A percentile compares a stretch with the other conserved stretches of the same genome.
phyloP scores from a whole-genome alignment of 2,329 filamentous ascomycete species.

The Rutstroemia sydowiana region DNA sequence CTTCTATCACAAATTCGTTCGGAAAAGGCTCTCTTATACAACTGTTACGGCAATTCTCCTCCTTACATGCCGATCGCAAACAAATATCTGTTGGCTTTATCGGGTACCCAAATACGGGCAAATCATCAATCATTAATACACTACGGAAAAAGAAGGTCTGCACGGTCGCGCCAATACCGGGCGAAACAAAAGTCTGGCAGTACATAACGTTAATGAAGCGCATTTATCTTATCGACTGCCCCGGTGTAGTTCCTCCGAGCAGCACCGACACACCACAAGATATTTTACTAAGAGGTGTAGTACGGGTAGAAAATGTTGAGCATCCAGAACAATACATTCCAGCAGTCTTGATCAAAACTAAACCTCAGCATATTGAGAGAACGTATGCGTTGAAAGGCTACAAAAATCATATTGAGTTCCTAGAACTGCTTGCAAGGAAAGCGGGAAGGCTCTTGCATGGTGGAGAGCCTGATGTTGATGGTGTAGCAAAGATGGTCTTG shows the following conservation, averaged over 20 bases:
- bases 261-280: constrained; percentile 77
- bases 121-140: constrained; percentile 96
- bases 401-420: constrained; percentile 69
- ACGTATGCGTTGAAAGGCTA: constrained; percentile 86
- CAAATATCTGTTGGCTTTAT: constrained; percentile 79
- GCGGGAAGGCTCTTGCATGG: constrained; percentile 79
- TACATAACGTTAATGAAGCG: constrained; percentile 94
- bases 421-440: constrained; percentile 82
- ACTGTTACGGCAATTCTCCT: constrained; percentile 85
- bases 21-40: constrained; percentile 93
- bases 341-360: constrained; percentile 71
- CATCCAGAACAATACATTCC: constrained; percentile 94
- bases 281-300: constrained; percentile 82
- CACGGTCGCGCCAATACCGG: constrained; percentile 87
- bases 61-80: constrained; percentile 81
- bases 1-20: constrained; percentile 90
- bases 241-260: constrained; percentile 89
- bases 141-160: constrained; percentile 90
- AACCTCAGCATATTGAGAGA: constrained; percentile 80
- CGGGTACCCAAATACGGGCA: constrained; percentile 88
- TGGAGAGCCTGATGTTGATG: constrained; percentile 91
- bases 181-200: constrained; percentile 97
- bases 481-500: constrained; percentile 91
- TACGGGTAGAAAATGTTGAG: constrained; percentile 91
- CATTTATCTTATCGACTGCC: constrained; percentile 93